Base-by-base conservation (phyloP, 2,329 filamentous ascomycete species). In the Penicillium sumatraense region DNA sequence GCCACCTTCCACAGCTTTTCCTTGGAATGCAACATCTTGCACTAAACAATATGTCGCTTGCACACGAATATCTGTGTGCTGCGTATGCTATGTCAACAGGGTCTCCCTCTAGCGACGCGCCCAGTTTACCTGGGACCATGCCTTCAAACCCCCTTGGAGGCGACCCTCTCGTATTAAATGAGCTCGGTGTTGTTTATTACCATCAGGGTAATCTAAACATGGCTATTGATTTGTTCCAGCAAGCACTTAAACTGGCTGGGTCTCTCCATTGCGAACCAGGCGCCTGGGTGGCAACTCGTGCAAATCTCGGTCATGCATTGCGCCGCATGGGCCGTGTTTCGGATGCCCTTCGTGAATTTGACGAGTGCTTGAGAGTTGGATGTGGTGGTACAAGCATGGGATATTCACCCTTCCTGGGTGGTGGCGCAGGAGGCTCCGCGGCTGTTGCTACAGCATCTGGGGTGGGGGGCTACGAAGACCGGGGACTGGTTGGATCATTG, bases 1-100 rank as follows among this genome's bases (percentile, higher is more conserved):
- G 93, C 0, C 96, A 99, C 72, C 82, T 99, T 1, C 95, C 95
- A 0, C 93, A 96, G 68, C 85, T 99, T 2, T 99, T 98, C 72
- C 79, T 99, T 23, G 95, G 96, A 6, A 99, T 99, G 95, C 96
- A 99, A 73, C 96, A 99, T 74, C 88, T 98, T 45, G 91, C 93
- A 16, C 83, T 99, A 57, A 96, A 96, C 74, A 98, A 99, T 67
- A 90, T 98, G 85, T 88, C 87, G 0, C 83, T 98, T 14, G 95
- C 96, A 0, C 90, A 96, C 61, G 95, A 99, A 72, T 99, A 98
- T 72, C 84, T 98, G 41, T 92, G 91, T 67, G 92, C 91, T 3
- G 93, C 95, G 0, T 96, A 95, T 72, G 82, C 85, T 5, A 79
- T 79, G 76, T 79, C 77, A 11, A 78, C 76, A 5, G 76, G 77